Conservation (phyloP, 306 rosid genomes). For the Mimosa bimucronata region DNA sequence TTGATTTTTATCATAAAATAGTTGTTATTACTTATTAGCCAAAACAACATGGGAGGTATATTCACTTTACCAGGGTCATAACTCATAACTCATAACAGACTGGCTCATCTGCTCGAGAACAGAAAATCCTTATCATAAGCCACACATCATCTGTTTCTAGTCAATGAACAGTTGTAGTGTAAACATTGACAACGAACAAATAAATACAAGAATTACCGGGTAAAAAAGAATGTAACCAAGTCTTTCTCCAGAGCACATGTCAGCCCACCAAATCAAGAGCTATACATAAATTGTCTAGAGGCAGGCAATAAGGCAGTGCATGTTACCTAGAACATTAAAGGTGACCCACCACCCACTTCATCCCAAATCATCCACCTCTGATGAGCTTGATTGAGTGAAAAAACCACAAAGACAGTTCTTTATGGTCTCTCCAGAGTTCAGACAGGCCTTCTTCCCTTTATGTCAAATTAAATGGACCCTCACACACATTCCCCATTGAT, state of each 20-base stretch:
- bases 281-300: constrained; percentile 36
- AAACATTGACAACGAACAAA: not conserved
- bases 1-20: not conserved
- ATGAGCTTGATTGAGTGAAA: constrained; percentile 23
- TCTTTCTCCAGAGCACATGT: constrained; percentile 29
- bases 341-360: constrained; percentile 40
- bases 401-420: constrained; percentile 31
- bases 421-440: constrained; percentile 26
- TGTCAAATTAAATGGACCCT: constrained; percentile 41
- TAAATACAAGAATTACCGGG: not conserved
- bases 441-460: constrained; percentile 32
- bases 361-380: constrained; percentile 38
- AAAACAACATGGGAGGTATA: not conserved
- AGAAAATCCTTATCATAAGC: not conserved
- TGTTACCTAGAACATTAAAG: constrained; percentile 36
- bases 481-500: constrained; percentile 20
- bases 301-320: constrained; percentile 39
- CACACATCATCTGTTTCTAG: not conserved
- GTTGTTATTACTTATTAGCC: not conserved
- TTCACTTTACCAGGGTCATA: not conserved
- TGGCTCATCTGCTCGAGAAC: not conserved
- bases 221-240: constrained; percentile 25
- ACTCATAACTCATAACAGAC: too few species aligned
- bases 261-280: constrained; percentile 32
- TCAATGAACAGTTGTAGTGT: not conserved